Evolutionary conservation across 2,329 filamentous ascomycete species (phyloP).

Genomic region (Pseudogymnoascus sp.): DNA sequence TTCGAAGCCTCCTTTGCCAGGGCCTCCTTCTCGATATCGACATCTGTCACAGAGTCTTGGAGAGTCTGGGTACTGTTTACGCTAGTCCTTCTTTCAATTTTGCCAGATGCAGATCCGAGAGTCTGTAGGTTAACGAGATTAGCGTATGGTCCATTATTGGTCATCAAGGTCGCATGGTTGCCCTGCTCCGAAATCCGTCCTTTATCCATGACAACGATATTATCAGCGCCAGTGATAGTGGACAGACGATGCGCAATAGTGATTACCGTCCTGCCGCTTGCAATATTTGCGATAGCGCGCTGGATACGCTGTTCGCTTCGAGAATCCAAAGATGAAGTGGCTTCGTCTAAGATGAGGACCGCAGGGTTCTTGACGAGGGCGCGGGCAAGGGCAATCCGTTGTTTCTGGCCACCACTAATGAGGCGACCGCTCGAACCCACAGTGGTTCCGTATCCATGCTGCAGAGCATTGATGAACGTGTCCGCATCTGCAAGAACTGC

Average conservation of each 20-base stretch:
- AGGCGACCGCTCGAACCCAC: slow-evolving; percentile 24
- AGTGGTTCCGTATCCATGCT: slow-evolving; percentile 25
- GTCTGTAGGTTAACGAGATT: slow-evolving; percentile 34
- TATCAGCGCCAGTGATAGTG: slow-evolving; percentile 82
- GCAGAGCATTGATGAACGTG: slow-evolving; percentile 42
- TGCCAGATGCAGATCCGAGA: slow-evolving; percentile 13
- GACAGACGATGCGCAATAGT: slow-evolving; percentile 89
- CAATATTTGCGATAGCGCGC: slow-evolving; percentile 68
- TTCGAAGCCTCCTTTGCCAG: slow-evolving; percentile 6
- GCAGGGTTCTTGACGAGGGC: slow-evolving; percentile 41
- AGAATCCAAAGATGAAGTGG: slow-evolving; percentile 62
- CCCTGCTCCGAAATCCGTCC: slow-evolving; percentile 68
- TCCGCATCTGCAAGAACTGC: slow-evolving; percentile 49
- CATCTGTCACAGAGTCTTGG: slow-evolving; percentile 10
- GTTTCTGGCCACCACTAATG: slow-evolving; percentile 73
- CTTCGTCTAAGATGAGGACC: slow-evolving; percentile 52
- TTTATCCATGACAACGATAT: slow-evolving; percentile 70
- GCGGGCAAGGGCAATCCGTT: slow-evolving; percentile 70
- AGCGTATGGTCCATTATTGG: slow-evolving; percentile 43
- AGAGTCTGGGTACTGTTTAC: slow-evolving; percentile 12
- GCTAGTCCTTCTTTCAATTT: slow-evolving; percentile 15
- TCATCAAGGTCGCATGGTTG: slow-evolving; percentile 65
- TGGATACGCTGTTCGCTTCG: slow-evolving; percentile 89
- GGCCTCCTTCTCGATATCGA: slow-evolving; percentile 11
- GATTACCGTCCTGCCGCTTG: slow-evolving; percentile 75